Conservation (phyloP, 768 basidiomycete species). For the Suillus clintonianus region DNA sequence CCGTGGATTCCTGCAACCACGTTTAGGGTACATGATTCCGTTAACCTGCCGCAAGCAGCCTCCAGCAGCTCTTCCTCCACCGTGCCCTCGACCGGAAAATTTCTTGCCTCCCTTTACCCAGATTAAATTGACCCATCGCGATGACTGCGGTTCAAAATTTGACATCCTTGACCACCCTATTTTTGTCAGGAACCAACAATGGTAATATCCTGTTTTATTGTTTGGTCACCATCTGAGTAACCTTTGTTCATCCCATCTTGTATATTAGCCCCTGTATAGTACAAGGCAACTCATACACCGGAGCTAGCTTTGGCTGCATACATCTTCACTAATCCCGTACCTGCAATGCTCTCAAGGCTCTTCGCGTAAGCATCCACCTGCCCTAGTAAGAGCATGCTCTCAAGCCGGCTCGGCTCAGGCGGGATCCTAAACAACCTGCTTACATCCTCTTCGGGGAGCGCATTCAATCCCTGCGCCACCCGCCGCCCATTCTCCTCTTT, state of each 20-base stretch:
- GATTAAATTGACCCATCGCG: not conserved
- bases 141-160: not conserved
- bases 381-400: conserved; percentile 82
- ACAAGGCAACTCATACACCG: conserved; percentile 7
- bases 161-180: not conserved
- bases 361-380: conserved; percentile 87
- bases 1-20: not conserved
- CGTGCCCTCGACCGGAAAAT: not conserved
- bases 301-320: conserved; percentile 58
- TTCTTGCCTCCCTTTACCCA: not conserved
- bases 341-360: conserved; percentile 66
- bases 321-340: conserved; percentile 77
- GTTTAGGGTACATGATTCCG: not conserved
- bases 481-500: conserved; percentile 86
- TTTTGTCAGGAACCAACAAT: not conserved
- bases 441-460: conserved; percentile 87
- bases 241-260: too few species aligned
- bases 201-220: not conserved
- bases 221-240: not conserved
- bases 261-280: not conserved
- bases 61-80: not conserved
- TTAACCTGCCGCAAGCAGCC: too few species aligned
- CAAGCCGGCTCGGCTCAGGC: conserved; percentile 83
- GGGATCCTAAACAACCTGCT: conserved; percentile 86
- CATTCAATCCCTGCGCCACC: conserved; percentile 78